A percentile compares a stretch with the other conserved stretches of the same genome.
Evolutionary conservation across 2,329 filamentous ascomycete species (phyloP).

Genomic region (Exophiala viscosa): DNA sequence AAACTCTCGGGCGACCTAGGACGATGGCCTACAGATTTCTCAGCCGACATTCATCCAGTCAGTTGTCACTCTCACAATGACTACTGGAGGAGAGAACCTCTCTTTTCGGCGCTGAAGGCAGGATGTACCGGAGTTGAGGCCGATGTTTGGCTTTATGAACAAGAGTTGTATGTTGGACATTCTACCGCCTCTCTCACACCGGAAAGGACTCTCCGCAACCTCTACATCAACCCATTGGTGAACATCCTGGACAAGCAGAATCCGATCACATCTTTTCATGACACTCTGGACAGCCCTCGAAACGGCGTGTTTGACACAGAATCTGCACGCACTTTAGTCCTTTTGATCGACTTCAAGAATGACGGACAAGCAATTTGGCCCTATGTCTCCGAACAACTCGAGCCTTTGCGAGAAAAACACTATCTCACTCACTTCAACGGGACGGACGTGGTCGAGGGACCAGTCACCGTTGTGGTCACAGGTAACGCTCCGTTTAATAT

Average conservation of each 20-base stretch:
- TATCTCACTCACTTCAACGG: conserved; percentile 53
- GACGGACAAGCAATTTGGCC: conserved; percentile 38
- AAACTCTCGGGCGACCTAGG: conserved; percentile 34
- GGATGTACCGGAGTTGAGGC: conserved; percentile 57
- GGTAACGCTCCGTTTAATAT: conserved; percentile 51
- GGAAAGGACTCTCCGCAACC: conserved; percentile 46
- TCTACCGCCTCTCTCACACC: conserved; percentile 45
- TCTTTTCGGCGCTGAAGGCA: conserved; percentile 53
- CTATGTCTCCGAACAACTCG: conserved; percentile 41
- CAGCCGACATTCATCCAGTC: conserved; percentile 48
- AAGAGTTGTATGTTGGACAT: conserved; percentile 56
- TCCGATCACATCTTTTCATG: conserved; percentile 37
- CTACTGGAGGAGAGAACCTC: conserved; percentile 54
- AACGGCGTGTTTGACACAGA: conserved; percentile 52
- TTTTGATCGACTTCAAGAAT: conserved; percentile 53
- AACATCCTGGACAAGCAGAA: conserved; percentile 51
- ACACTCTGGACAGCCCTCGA: conserved; percentile 26
- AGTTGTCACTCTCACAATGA: conserved; percentile 58
- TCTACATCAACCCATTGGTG: conserved; percentile 54
- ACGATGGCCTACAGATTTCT: conserved; percentile 48
- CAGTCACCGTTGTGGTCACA: conserved; percentile 53
- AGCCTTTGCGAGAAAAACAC: conserved; percentile 45
- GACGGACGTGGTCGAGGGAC: conserved; percentile 38
- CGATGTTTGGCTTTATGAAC: conserved; percentile 53
- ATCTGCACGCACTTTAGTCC: conserved; percentile 47